A percentile compares a stretch with the other conserved stretches of the same genome.
Conservation (phyloP, 345 rosid species). For the Aegle marmelos region DNA sequence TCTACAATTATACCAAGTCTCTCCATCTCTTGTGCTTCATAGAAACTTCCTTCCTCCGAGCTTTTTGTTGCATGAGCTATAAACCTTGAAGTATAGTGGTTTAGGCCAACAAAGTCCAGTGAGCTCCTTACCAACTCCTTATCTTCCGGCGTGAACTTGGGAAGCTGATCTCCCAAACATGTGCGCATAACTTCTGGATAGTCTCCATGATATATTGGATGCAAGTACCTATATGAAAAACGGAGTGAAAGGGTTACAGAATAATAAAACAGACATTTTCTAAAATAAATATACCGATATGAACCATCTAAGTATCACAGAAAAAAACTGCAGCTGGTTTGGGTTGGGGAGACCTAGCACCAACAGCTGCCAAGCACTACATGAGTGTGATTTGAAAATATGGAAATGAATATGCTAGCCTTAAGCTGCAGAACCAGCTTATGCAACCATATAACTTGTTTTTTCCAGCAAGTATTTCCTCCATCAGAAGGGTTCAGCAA, state of each 20-base stretch:
- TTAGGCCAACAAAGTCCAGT: conserved; percentile 79
- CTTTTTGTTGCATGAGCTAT: conserved; percentile 47
- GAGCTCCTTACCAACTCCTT: conserved; percentile 52
- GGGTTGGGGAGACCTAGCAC: not conserved
- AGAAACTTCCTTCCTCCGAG: conserved; percentile 45
- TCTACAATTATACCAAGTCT: conserved; percentile 46
- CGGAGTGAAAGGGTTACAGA: not conserved
- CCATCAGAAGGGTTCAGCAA: not conserved
- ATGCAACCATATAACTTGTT: not conserved
- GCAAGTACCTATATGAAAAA: conserved; percentile 52
- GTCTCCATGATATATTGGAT: conserved; percentile 78
- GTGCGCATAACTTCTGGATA: conserved; percentile 76
- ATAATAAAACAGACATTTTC: not conserved
- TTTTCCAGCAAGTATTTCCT: not conserved
- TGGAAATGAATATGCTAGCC: not conserved
- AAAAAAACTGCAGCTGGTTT: not conserved
- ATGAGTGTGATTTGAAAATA: not conserved
- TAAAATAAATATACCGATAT: too few species aligned
- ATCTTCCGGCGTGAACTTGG: conserved; percentile 70
- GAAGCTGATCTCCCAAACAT: conserved; percentile 62
- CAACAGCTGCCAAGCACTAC: not conserved
- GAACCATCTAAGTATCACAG: not conserved
- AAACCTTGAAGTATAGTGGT: conserved; percentile 85
- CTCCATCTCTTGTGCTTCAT: conserved; percentile 60
- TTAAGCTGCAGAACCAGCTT: not conserved